phyloP scores from a whole-genome alignment of 2,329 filamentous ascomycete species.

The Cryphonectria radicalis region DNA sequence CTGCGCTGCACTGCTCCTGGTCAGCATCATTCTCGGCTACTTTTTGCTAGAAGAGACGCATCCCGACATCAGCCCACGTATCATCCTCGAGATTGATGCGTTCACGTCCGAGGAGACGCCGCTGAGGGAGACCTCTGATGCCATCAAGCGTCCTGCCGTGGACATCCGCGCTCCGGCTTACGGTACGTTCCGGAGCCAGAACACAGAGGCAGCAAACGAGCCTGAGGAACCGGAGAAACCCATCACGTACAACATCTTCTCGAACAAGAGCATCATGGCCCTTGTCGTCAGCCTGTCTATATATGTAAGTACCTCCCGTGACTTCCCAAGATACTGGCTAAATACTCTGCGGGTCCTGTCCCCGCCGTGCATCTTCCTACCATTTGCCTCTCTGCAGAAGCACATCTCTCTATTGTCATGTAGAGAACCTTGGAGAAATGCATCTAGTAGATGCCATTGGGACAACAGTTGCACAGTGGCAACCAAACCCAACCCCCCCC shows the following conservation, averaged over 20 bases:
- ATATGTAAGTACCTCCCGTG: slow-evolving; percentile 52
- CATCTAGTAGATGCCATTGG: not conserved
- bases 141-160: slow-evolving; percentile 72
- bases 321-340: not conserved
- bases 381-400: not conserved
- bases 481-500: not conserved
- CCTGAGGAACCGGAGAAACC: slow-evolving; percentile 35
- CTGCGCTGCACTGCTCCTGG: slow-evolving; percentile 74
- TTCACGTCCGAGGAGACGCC: slow-evolving; percentile 71
- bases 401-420: not conserved
- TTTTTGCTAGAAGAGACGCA: slow-evolving; percentile 87
- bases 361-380: not conserved
- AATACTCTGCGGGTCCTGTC: not conserved
- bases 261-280: slow-evolving; percentile 66
- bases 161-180: slow-evolving; percentile 80
- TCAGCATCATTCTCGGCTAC: slow-evolving; percentile 82
- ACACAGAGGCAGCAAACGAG: slow-evolving; percentile 50
- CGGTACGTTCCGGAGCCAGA: slow-evolving; percentile 64
- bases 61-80: slow-evolving; percentile 72
- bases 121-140: slow-evolving; percentile 74
- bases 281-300: slow-evolving; percentile 83
- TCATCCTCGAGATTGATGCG: slow-evolving; percentile 51
- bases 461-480: not conserved
- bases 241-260: slow-evolving; percentile 50
- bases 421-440: not conserved